Base-by-base conservation (phyloP, 306 rosid genomes). In the Ormosia emarginata region DNA sequence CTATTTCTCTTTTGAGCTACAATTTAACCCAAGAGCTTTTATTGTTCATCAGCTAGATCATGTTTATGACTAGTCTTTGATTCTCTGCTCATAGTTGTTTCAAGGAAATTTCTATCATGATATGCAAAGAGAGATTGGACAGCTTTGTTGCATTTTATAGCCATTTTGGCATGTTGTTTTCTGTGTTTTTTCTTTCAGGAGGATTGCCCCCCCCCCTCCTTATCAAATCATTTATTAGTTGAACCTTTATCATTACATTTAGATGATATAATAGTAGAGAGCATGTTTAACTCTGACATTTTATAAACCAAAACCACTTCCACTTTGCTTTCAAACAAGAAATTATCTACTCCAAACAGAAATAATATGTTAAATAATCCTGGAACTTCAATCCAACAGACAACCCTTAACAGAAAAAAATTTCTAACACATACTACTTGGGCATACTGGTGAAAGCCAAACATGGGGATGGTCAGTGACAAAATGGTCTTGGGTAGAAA, bases 361-460 rank as follows among this genome's bases (percentile, higher is more conserved):
- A 37, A 66, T 24, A 24, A 24, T 24, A 24, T 40, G 47, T 33
- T 74, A 56, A 34, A 57, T 67, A 59, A 41, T 50, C 24, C 24
- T 6, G 41, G 52, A 61, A 83, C 52, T 71, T 14, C 81, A 81
- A 55, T 55, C 43, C 14, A 81, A 65, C 59, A 49, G 29, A 58
- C 67, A 82, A 68, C 47, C 50, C 7, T 7, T 30, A 49, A 75
- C 24, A 73, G 56, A 39, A 57, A 36, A 3, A 24, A 36, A 11
- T 11, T 9, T 47, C 2, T 57, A 66, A 75, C 65, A 4, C 15
- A 9, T 66, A 32, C 69, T 53, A 65, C 61, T 2, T 46, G 24
- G 44, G 62, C 71, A 40, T 61, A 74, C 63, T 55, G 43, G 49
- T 46, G 66, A 65, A 81, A 74, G 6, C 15, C 55, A 74, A 62